Base-by-base conservation (phyloP, 129 eudicot species). In the Logfia minima region DNA sequence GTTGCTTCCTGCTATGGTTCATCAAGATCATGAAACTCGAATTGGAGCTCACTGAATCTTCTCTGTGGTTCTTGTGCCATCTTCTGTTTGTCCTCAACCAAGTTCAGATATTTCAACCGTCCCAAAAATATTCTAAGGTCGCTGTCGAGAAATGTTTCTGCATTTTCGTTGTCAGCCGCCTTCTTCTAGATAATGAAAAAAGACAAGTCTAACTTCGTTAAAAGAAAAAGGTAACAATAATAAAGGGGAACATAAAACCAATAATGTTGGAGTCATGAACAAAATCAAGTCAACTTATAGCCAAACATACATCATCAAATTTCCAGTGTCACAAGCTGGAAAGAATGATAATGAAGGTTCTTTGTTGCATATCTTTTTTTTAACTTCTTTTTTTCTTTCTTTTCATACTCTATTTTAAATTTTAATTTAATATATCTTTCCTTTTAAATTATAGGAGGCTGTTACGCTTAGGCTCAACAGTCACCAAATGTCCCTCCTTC, bases 41-140 rank as follows among this genome's bases (percentile, higher is more conserved):
- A 72, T 90, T 53, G 96, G 87, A 45, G 92, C 90, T 58, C 96
- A 90, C 73, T 87, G 92, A 76, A 84, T 90, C 69, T 90, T 90
- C 74, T 85, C 96, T 1, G 88, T 90, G 78, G 96, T 90, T 66
- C 92, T 90, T 74, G 91, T 90, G 28, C 96, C 96, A 66, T 87
- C 92, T 35, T 87, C 92, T 65, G 92, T 87, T 71, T 87, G 87
- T 79, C 92, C 96, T 81, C 79, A 37, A 67, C 64, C 87, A 62
- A 59, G 71, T 63, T 55, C 86, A 60, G 56, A 51, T n/a, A 51
- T 60, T 43, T 71, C 26, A 16, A 22, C 17, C 55, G 70, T 55
- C 35, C 84, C 64, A 81, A 76, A 75, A 83, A 66, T 77, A 51
- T 90, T 66, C 77, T 78, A 82, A 87, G 92, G 81, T 87, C 87